Evolutionary conservation across 176 grass and related monocot species (phyloP).

Genomic region (Eremochloa ophiuroides): DNA sequence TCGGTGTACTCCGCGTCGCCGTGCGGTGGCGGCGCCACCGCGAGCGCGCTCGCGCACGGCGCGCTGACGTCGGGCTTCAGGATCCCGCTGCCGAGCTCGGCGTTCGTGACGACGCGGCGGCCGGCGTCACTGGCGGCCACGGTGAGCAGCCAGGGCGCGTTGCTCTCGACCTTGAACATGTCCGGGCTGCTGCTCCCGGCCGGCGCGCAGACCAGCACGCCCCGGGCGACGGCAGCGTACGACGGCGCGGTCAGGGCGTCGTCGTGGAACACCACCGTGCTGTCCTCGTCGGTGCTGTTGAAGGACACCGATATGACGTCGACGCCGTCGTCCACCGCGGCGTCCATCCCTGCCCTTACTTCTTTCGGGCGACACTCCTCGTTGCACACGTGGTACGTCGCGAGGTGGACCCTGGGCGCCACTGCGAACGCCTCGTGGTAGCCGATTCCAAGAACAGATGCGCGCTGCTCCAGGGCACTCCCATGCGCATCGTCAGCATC

Average conservation of each 20-base stretch:
- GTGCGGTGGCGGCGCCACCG: background rate
- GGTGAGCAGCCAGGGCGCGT: conserved; percentile 43
- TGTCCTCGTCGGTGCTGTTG: background rate
- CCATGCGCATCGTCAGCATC: background rate
- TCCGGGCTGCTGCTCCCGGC: conserved; percentile 31
- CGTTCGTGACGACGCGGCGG: conserved; percentile 11
- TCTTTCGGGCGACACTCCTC: background rate
- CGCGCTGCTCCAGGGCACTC: background rate
- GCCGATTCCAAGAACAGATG: background rate
- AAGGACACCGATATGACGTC: conserved; percentile 37
- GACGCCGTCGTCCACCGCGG: conserved; percentile 40
- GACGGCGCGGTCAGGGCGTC: conserved; percentile 12
- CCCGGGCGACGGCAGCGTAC: conserved; percentile 23
- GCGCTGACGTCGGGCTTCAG: conserved; percentile 56
- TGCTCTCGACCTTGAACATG: conserved; percentile 3
- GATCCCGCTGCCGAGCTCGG: conserved; percentile 34
- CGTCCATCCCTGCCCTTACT: conserved; percentile 34
- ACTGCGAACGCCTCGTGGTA: conserved; percentile 2
- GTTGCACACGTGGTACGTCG: conserved; percentile 38
- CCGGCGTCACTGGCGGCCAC: conserved; percentile 33
- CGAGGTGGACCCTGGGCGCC: conserved; percentile 46
- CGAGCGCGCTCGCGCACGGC: background rate
- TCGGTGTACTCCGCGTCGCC: background rate
- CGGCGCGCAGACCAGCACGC: conserved; percentile 24
- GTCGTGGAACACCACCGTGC: background rate